phyloP scores from a whole-genome alignment of 2,329 filamentous ascomycete genomes.

The Aspergillus unguis region DNA sequence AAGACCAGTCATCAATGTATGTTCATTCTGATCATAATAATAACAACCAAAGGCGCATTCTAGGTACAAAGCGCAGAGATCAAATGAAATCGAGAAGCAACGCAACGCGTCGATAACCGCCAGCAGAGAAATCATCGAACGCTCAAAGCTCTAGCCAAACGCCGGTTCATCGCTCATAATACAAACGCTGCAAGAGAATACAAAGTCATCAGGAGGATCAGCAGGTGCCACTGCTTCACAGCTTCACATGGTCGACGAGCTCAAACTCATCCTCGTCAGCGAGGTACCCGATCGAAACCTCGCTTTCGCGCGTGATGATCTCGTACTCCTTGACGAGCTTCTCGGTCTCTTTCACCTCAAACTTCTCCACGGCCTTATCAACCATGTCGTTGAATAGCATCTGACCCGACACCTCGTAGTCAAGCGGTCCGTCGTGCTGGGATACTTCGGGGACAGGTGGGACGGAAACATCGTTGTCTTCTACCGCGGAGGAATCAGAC shows the following conservation, averaged over 20 bases:
- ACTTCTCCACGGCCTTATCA: constrained; percentile 57
- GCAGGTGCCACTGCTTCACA: constrained; percentile 13
- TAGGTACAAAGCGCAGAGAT: background rate
- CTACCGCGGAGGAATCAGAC: constrained; percentile 33
- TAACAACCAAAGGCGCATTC: background rate
- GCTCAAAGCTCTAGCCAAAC: constrained; percentile 12
- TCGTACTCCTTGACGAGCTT: constrained; percentile 62
- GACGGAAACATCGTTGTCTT: constrained; percentile 36
- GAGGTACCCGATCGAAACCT: constrained; percentile 28
- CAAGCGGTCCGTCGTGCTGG: constrained; percentile 47
- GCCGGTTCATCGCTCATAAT: constrained; percentile 10
- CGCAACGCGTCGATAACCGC: background rate
- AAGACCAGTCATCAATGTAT: constrained; percentile 1
- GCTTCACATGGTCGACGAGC: constrained; percentile 35
- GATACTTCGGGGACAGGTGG: constrained; percentile 45
- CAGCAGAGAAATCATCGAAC: constrained; percentile 7
- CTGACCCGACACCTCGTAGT: constrained; percentile 55
- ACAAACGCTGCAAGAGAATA: constrained; percentile 5
- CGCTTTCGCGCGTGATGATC: constrained; percentile 43
- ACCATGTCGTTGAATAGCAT: constrained; percentile 57
- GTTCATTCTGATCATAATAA: constrained; percentile 14
- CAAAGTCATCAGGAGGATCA: background rate
- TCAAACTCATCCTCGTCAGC: constrained; percentile 44
- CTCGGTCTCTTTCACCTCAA: constrained; percentile 59
- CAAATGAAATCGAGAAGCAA: constrained; percentile 1